phyloP scores from a whole-genome alignment of 345 rosid genomes.

The Theobroma cacao region DNA sequence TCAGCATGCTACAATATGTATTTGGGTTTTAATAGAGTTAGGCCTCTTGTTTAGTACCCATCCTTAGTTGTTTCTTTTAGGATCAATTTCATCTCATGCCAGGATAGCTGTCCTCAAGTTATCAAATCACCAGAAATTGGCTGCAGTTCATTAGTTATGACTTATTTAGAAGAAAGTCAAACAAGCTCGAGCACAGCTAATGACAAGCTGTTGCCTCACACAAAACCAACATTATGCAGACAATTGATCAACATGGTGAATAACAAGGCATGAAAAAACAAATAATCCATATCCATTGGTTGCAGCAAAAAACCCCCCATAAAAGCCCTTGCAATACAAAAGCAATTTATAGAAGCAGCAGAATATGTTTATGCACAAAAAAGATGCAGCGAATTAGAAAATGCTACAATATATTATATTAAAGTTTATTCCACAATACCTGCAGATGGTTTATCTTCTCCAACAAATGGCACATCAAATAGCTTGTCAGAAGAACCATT shows the following conservation, averaged over 20 bases:
- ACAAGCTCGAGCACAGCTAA: background rate
- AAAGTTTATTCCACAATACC: slow-evolving; percentile 41
- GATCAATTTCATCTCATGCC: background rate
- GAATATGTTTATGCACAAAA: background rate
- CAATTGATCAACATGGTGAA: background rate
- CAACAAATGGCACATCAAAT: slow-evolving; percentile 81
- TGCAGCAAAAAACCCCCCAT: background rate
- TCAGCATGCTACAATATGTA: background rate
- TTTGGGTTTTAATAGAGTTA: background rate
- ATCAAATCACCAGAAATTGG: background rate
- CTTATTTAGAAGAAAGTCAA: background rate
- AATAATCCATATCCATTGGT: background rate
- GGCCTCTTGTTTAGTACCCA: background rate
- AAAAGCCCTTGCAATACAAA: background rate
- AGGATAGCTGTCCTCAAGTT: background rate
- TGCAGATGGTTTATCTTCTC: slow-evolving; percentile 60
- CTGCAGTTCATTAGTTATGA: background rate
- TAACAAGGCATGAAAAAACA: background rate
- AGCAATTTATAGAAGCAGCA: background rate
- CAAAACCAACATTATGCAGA: background rate
- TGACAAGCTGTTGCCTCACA: no score
- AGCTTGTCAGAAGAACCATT: slow-evolving; percentile 52
- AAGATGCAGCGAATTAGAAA: background rate
- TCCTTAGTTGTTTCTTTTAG: background rate
- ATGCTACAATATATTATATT: background rate